Evolutionary conservation across 2,329 filamentous ascomycete species (phyloP).

Genomic region (Fusarium nelsonii): DNA sequence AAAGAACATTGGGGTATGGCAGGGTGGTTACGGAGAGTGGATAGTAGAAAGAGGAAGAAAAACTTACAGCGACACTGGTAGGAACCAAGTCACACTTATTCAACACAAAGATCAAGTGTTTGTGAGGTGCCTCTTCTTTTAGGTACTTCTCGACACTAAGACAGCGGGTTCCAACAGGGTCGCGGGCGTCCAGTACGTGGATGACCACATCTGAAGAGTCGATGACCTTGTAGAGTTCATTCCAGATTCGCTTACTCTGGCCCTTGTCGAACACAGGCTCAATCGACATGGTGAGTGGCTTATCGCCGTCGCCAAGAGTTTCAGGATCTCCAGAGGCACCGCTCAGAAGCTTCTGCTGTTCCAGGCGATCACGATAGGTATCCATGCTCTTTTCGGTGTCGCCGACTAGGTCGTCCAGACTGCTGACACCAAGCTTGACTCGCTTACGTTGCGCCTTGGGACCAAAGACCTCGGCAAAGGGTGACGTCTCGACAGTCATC

Average conservation of each 20-base stretch:
- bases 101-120: constrained; percentile 75
- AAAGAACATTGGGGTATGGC: constrained; percentile 70
- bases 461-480: constrained; percentile 90
- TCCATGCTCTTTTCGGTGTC: constrained; percentile 85
- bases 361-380: constrained; percentile 81
- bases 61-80: constrained; percentile 93
- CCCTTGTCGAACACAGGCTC: constrained; percentile 95
- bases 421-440: constrained; percentile 87
- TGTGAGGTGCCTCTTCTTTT: constrained; percentile 91
- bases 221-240: constrained; percentile 94
- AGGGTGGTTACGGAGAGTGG: constrained; percentile 55
- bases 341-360: constrained; percentile 81
- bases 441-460: constrained; percentile 93
- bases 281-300: constrained; percentile 69
- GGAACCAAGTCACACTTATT: constrained; percentile 82
- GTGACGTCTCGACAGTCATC: constrained; percentile 88
- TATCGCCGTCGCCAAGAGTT: constrained; percentile 60
- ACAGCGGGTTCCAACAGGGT: constrained; percentile 91
- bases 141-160: constrained; percentile 86
- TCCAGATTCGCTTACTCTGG: constrained; percentile 96
- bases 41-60: constrained; percentile 16
- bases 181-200: constrained; percentile 91
- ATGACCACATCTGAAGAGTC: constrained; percentile 96
- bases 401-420: constrained; percentile 83
- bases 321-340: constrained; percentile 72